A percentile compares a stretch with the other conserved stretches of the same genome.
phyloP scores from a whole-genome alignment of 2,329 filamentous ascomycete species.

The Calonectria pseudoreteaudii region DNA sequence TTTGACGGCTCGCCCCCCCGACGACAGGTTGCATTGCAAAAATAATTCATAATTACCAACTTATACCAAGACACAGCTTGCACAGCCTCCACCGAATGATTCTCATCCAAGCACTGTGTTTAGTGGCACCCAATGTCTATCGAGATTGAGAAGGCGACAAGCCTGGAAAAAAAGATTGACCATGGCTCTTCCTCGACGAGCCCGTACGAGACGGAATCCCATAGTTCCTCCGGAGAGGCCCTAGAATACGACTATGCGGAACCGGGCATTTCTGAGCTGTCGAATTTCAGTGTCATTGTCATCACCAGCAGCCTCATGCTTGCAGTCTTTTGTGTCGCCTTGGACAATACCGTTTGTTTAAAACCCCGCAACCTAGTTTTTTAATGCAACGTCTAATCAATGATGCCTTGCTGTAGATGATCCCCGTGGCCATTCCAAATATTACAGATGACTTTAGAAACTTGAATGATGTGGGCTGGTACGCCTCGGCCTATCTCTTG shows the following conservation, averaged over 20 bases:
- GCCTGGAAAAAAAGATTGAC: neutral
- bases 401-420: slow-evolving; percentile 45
- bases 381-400: neutral
- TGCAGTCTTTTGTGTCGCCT: neutral
- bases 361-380: neutral
- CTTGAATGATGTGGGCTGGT: slow-evolving; percentile 66
- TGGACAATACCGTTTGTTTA: neutral
- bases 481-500: slow-evolving; percentile 64
- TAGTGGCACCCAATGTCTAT: neutral
- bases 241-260: neutral
- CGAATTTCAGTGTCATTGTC: neutral
- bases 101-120: neutral
- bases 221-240: neutral
- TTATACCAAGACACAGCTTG: neutral
- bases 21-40: neutral
- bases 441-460: slow-evolving; percentile 63
- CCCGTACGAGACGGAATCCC: neutral
- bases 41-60: neutral
- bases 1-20: neutral
- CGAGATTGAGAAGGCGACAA: neutral
- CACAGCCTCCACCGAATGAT: neutral
- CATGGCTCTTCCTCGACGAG: neutral
- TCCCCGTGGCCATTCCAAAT: slow-evolving; percentile 64
- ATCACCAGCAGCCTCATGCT: neutral
- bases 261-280: neutral